Conservation (phyloP, 331 rosid genomes). For the Rhamnella rubrinervis region DNA sequence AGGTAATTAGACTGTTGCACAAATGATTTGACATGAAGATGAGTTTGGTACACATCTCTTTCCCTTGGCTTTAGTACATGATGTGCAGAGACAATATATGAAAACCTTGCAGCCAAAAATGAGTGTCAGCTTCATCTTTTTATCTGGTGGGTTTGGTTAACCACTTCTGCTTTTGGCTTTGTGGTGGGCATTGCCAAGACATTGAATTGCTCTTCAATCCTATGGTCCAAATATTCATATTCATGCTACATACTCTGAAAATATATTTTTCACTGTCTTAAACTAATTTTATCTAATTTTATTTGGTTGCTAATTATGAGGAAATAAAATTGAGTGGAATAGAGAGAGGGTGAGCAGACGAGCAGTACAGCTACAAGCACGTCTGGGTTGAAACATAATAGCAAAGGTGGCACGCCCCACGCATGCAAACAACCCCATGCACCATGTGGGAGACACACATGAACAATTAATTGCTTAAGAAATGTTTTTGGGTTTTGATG, state of each 20-base stretch:
- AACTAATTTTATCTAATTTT: no score
- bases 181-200: no score
- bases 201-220: no score
- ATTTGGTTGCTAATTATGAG: neutral
- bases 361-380: slow-evolving; percentile 6
- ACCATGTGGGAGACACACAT: slow-evolving; percentile 21
- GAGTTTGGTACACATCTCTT: slow-evolving; percentile 18
- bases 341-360: neutral
- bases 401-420: slow-evolving; percentile 47
- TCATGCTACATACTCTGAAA: no score
- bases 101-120: neutral
- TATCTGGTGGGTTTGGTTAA: neutral
- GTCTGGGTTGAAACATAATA: slow-evolving; percentile 32
- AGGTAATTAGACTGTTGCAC: neutral
- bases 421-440: slow-evolving; percentile 31
- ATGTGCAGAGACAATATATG: no score
- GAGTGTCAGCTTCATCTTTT: neutral
- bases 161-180: neutral
- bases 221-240: no score
- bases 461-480: slow-evolving; percentile 20
- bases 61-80: no score
- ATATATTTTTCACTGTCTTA: no score
- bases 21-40: slow-evolving; percentile 18
- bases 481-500: slow-evolving; percentile 31
- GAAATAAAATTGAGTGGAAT: neutral